Base-by-base conservation (phyloP, 441 rosid species). In the Erodium chrysanthum region DNA sequence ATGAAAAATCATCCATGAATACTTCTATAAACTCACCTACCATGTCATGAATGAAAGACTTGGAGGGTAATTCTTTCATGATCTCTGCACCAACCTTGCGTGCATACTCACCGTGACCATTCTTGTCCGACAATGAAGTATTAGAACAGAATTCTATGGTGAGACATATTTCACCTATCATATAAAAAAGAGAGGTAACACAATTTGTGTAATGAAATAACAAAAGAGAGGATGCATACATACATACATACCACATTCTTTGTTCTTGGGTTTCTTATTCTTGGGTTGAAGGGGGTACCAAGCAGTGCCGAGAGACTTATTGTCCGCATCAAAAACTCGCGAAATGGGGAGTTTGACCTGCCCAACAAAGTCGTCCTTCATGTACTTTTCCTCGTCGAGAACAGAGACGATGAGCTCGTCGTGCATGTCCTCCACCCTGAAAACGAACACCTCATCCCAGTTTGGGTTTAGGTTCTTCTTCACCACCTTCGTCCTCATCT, bases 401-500 rank as follows among this genome's bases (percentile, higher is more conserved):
- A 94, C 96, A 68, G 84, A 74, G 35, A 93, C 70, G 18, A 85
- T 71, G 64, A 93, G 90, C 72, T 89, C 96, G n/a, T 89, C 98
- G 4, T 81, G 82, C 88, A 93, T 84, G 78, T 93, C 96, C 29
- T 89, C 98, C 15, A 93, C 98, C 76, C 78, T 82, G 80, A 93
- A 89, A 74, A 85, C 71, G 72, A 89, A 91, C 63, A 88, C 97
- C 71, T 91, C 96, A 9, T 82, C 85, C 98, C 98, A 94, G 68
- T 48, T 84, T 42, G 98, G 98, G 75, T 82, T 91, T 79, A 94
- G 80, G 74, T 73, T 79, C 83, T 89, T 91, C 86, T 88, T 93
- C 71, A 89, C 86, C 70, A 88, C 98, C 78, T 86, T 89, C 67
- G 97, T 89, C 72, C 86, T 80, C 40, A 68, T 80, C 86, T 77